Evolutionary conservation across 2,329 filamentous ascomycete species (phyloP), one percentile per base, ranked within the genome.

Genomic region (Sporothrix schenckii): DNA sequence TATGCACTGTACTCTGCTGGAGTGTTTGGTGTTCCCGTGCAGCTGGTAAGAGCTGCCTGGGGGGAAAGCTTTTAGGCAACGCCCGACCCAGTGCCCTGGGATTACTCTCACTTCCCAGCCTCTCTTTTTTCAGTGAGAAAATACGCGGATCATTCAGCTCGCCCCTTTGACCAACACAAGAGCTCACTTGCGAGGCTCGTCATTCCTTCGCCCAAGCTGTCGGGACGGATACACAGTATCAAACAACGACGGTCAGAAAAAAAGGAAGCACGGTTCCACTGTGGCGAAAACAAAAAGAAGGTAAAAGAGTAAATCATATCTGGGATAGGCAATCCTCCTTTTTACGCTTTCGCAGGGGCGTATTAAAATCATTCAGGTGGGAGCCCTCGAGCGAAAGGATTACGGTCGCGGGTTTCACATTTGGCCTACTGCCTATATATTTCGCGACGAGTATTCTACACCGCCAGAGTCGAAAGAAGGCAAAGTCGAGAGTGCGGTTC

Each of bases 171-270:
- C 54, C 30, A 34, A 21, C 58, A 44, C 5, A 14, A 19, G 44
- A 34, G 44, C 44, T 65, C 24, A 11, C 44, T 44, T 21, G 24
- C 16, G n/a, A 49, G 60, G 60, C 60, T 50, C 60, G 10, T 50
- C 61, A 44, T 65, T 65, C 44, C 61, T 50, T 49, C 44, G 21
- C 44, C 61, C 61, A 65, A 65, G 10, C 61, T 65, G 61, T 65
- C 61, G 41, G 61, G 61, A 65, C 61, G 39, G 58, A 21, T 47
- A 19, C 39, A 47, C 58, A 27, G 6, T 27, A 61, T 1, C 9
- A 30, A 50, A 50, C 19, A 7, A 34, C 47, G 2, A 30, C 3
- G 3, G 27, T 30, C 27, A 30, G 2, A 5, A 30, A 30, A n/a
- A n/a, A 65, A 50, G 44, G 61, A 49, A 19, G 9, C 24, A 50